Evolutionary conservation across 306 rosid genomes (phyloP).

Genomic region (Inga laurina): DNA sequence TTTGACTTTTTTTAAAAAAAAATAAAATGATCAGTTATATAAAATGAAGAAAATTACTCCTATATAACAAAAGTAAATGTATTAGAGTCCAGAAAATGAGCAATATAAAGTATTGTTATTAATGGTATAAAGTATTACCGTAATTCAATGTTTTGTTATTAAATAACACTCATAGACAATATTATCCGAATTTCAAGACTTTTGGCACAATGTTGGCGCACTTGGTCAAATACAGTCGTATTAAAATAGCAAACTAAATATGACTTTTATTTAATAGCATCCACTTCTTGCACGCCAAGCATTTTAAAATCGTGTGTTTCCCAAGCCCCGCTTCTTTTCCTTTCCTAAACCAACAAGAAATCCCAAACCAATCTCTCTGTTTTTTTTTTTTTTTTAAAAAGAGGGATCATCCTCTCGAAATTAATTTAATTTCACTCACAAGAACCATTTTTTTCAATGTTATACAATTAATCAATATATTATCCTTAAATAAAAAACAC

Average conservation of each 20-base stretch:
- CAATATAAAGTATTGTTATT: neutral
- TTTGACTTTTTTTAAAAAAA: too few relatives aligned
- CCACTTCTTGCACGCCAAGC: constrained; percentile 24
- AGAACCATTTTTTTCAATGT: neutral
- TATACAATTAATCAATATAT: neutral
- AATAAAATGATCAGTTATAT: too few relatives aligned
- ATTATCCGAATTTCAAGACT: neutral
- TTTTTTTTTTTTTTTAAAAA: too few relatives aligned
- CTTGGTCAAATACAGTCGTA: neutral
- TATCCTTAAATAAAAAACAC: neutral
- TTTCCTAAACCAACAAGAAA: constrained; percentile 27
- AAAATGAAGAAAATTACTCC: too few relatives aligned
- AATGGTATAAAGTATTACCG: neutral
- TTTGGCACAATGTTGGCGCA: neutral
- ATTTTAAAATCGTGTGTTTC: constrained; percentile 11
- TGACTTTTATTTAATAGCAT: neutral
- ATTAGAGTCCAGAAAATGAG: neutral
- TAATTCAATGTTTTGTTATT: neutral
- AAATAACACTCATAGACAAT: neutral
- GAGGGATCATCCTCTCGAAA: neutral
- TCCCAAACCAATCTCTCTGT: neutral
- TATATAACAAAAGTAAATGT: too few relatives aligned
- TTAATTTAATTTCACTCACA: neutral
- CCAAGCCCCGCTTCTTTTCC: constrained; percentile 2
- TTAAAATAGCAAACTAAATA: neutral